Evolutionary conservation across 2,329 filamentous ascomycete genomes (phyloP), one percentile per base, ranked within the genome.

Genomic region (Fusarium sp.): DNA sequence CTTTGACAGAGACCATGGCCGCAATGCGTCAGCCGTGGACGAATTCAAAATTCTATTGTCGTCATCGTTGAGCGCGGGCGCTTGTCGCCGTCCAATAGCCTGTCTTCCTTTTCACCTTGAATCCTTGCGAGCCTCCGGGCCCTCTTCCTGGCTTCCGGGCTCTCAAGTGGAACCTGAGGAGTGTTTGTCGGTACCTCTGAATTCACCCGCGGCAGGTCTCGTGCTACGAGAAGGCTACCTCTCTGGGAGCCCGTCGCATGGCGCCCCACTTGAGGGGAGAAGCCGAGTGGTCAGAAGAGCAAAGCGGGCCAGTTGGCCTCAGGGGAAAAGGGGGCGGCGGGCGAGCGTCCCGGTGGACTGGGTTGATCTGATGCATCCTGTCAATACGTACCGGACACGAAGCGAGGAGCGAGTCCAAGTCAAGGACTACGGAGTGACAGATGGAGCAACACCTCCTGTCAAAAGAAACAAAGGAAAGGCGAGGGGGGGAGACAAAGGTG

Each of bases 301-400:
- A 68, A 66, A 62, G 65, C 66, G 64, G 66, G 54, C 66, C 27
- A 66, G 69, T 66, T 78, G 70, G 76, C 67, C 64, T 70, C 74
- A 78, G 76, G 77, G 76, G 77, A 76, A 79, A 78, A 78, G 69
- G 77, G 75, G 77, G 76, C 74, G 52, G 70, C 74, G 76, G 77
- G 65, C 77, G 71, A 75, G 70, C 71, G 77, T 77, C 77, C 77
- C 77, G 74, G 77, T 74, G 76, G 70, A 63, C 77, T 79, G 77
- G 77, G 77, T 79, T 79, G 77, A 79, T 79, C 77, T 79, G 72
- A 78, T 78, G 71, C 77, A 77, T 76, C 72, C 71, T 61, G 75
- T 70, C 71, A 72, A 71, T 71, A 72, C 66, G 65, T 69, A 71
- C 70, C 66, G 62, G 64, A 71, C 70, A 65, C 40, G 32, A 74